Percentiles rank a stretch among this genome's conserved stretches.
phyloP scores from a whole-genome alignment of 2,329 filamentous ascomycete genomes.

The Celoporthe dispersa region DNA sequence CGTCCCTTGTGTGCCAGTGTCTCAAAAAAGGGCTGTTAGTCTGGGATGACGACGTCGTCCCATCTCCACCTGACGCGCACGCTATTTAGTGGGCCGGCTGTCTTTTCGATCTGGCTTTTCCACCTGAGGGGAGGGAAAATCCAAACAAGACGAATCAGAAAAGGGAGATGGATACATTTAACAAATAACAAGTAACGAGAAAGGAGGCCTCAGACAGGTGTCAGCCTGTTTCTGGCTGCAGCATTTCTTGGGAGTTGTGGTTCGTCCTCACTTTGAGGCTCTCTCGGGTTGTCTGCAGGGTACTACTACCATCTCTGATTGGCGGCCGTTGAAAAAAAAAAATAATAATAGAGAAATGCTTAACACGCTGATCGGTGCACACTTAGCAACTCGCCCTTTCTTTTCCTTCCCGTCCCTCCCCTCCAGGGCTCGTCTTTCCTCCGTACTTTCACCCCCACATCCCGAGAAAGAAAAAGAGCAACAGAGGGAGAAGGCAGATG shows the following conservation, averaged over 20 bases:
- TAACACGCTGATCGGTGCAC: not conserved
- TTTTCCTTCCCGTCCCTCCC: not conserved
- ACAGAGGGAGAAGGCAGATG: no score
- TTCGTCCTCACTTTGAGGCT: not conserved
- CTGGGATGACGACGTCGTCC: conserved; percentile 1
- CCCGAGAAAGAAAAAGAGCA: no score
- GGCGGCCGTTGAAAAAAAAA: not conserved
- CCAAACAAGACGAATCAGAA: not conserved
- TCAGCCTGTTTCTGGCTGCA: not conserved
- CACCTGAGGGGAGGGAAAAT: not conserved
- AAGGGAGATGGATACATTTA: not conserved
- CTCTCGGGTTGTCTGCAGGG: no score
- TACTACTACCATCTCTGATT: not conserved
- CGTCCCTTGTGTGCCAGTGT: not conserved
- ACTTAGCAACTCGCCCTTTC: not conserved
- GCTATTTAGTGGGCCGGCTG: not conserved
- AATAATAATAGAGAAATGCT: not conserved
- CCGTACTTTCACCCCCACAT: no score
- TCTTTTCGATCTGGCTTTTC: not conserved
- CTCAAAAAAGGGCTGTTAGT: not conserved
- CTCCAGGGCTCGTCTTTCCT: not conserved
- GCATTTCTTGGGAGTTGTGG: not conserved
- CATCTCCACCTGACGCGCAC: not conserved
- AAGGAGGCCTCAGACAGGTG: not conserved
- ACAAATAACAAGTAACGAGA: not conserved